Percentiles rank a stretch among this genome's conserved stretches.
Evolutionary conservation across 1,284 basidiomycete genomes (phyloP).

Genomic region (Inonotus obliquus): DNA sequence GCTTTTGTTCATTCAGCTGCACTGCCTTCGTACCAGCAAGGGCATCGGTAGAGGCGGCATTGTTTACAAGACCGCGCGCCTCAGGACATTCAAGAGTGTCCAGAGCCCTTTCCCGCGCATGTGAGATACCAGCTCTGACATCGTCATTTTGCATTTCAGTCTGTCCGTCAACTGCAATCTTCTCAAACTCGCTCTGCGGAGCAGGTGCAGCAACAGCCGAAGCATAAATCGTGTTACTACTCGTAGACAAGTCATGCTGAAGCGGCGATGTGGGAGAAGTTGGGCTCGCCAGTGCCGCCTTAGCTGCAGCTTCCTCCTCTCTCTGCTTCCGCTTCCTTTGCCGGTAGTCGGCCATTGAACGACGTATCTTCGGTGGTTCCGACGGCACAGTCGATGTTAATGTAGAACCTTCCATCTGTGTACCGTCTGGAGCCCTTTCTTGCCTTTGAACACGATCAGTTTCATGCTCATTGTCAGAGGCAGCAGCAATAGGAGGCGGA

Average conservation of each 20-base stretch:
- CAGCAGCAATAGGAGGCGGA: neutral
- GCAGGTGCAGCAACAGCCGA: neutral
- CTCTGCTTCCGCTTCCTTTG: constrained; percentile 41
- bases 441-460: neutral
- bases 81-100: neutral
- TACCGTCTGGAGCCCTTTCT: neutral
- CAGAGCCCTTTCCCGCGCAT: neutral
- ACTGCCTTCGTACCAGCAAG: neutral
- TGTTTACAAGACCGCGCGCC: neutral
- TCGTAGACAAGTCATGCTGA: no score
- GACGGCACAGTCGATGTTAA: neutral
- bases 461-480: neutral
- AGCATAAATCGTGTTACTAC: no score
- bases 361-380: constrained; percentile 7
- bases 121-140: neutral
- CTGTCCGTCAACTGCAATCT: neutral
- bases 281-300: constrained; percentile 18
- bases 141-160: neutral
- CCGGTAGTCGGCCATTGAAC: constrained; percentile 32
- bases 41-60: neutral
- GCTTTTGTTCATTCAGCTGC: no score
- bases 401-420: no score
- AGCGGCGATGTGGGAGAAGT: neutral
- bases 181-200: neutral
- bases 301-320: constrained; percentile 33